Evolutionary conservation across 495 filamentous ascomycete genomes (phyloP).

Genomic region (Penicilliopsis zonata): DNA sequence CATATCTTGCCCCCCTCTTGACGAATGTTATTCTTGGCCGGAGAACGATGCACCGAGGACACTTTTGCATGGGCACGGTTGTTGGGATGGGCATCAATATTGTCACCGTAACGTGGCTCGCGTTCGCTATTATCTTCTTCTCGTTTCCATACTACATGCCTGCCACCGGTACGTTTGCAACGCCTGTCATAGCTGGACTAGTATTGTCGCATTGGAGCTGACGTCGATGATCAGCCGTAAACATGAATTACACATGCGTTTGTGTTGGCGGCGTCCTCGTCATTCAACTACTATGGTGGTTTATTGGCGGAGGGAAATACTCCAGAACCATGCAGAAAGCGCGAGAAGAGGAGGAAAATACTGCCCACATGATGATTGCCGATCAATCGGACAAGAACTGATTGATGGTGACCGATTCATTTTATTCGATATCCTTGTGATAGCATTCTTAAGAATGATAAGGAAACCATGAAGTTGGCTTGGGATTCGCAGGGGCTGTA

Average conservation of each 20-base stretch:
- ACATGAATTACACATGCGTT: slow-evolving; percentile 64
- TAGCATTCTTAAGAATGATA: too few relatives aligned
- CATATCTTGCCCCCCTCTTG: slow-evolving; percentile 21
- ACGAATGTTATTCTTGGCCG: slow-evolving; percentile 22
- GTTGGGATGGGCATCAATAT: slow-evolving; percentile 24
- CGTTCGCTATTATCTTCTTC: slow-evolving; percentile 49
- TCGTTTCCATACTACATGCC: slow-evolving; percentile 57
- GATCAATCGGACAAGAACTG: slow-evolving; percentile 1
- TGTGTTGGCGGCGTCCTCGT: slow-evolving; percentile 46
- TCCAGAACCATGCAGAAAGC: slow-evolving; percentile 15
- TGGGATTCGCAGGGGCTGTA: too few relatives aligned
- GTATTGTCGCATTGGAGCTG: not conserved
- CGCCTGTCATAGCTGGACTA: not conserved
- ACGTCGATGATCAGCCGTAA: slow-evolving; percentile 17
- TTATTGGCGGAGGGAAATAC: slow-evolving; percentile 23
- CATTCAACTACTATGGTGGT: slow-evolving; percentile 28
- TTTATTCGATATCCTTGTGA: too few relatives aligned
- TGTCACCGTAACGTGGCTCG: slow-evolving; percentile 20
- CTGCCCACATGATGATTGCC: slow-evolving; percentile 1
- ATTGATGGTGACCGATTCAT: too few relatives aligned
- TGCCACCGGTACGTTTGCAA: slow-evolving; percentile 16
- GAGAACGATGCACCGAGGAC: slow-evolving; percentile 21
- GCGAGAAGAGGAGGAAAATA: slow-evolving; percentile 9
- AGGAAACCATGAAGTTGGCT: too few relatives aligned
- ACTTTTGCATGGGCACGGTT: slow-evolving; percentile 15